Percentiles rank a stretch among this genome's conserved stretches.
Conservation (phyloP, 176 grass and related monocot species). For the Olyra latifolia region DNA sequence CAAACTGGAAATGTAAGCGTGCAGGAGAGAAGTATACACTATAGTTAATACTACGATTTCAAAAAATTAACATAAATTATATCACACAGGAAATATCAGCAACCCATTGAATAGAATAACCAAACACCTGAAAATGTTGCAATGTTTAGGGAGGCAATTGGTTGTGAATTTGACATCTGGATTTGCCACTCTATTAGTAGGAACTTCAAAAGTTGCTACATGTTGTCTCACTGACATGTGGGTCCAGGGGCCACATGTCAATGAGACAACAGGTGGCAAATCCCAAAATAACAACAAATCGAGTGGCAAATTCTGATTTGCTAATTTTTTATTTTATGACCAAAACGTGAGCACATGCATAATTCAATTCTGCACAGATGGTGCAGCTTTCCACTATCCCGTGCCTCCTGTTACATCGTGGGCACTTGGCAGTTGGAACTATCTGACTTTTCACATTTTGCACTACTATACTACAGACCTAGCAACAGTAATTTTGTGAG, state of each 20-base stretch:
- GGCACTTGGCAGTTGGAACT: background rate
- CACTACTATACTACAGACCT: background rate
- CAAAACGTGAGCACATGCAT: background rate
- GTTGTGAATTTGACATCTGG: background rate
- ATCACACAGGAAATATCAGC: background rate
- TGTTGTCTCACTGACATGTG: no score
- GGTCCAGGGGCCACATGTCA: no score
- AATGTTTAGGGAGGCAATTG: background rate
- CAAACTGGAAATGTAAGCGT: constrained; percentile 1
- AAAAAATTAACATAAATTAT: constrained; percentile 19
- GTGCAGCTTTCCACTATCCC: background rate
- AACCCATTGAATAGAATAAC: background rate
- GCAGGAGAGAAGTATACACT: background rate
- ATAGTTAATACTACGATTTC: background rate
- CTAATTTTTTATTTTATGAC: background rate
- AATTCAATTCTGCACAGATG: background rate
- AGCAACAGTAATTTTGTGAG: background rate
- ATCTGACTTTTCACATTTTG: constrained; percentile 11
- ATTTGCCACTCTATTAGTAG: no score
- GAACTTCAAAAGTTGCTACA: no score
- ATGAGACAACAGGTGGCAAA: no score
- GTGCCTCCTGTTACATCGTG: background rate
- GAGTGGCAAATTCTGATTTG: no score
- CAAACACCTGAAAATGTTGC: background rate
- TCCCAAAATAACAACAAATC: no score